These are phyloP conservation scores for Globisporangium ultimum DNA, from an alignment of 352 stramenopile genomes.

Conservation along the genomic window DNA sequence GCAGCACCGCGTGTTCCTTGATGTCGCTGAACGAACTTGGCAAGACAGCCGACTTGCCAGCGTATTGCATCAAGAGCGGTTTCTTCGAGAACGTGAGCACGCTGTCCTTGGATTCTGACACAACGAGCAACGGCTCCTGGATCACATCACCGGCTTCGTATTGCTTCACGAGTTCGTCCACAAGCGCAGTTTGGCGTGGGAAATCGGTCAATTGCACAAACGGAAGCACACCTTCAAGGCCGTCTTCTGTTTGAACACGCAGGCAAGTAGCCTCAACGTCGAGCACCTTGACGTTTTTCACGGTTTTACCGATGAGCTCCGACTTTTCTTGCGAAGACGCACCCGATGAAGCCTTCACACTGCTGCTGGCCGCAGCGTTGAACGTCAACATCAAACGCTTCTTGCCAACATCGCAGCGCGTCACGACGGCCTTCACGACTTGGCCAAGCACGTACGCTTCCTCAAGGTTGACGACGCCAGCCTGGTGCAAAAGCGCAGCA, in stretches of 20 bases:
- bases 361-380: conserved; percentile 37
- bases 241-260: conserved; percentile 72
- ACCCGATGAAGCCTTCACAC: conserved; percentile 3
- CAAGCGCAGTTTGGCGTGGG: conserved; percentile 66
- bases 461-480: conserved; percentile 79
- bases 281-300: conserved; percentile 66
- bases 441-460: conserved; percentile 86
- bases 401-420: conserved; percentile 68
- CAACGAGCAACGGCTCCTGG: conserved; percentile 52
- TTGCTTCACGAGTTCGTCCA: conserved; percentile 63
- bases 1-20: conserved; percentile 50
- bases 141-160: conserved; percentile 54
- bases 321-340: conserved; percentile 16
- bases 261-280: conserved; percentile 63
- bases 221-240: conserved; percentile 67
- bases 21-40: conserved; percentile 63
- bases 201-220: conserved; percentile 87
- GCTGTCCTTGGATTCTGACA: conserved; percentile 67
- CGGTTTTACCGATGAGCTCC: conserved; percentile 45
- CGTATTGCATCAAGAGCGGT: conserved; percentile 66
- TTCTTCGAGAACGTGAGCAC: conserved; percentile 80
- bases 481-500: conserved; percentile 75
- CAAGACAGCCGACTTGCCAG: conserved; percentile 28
- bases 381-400: conserved; percentile 88
- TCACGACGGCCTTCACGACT: conserved; percentile 81